Conservation (phyloP, 495 filamentous ascomycete genomes). For the Cudoniella acicularis region DNA sequence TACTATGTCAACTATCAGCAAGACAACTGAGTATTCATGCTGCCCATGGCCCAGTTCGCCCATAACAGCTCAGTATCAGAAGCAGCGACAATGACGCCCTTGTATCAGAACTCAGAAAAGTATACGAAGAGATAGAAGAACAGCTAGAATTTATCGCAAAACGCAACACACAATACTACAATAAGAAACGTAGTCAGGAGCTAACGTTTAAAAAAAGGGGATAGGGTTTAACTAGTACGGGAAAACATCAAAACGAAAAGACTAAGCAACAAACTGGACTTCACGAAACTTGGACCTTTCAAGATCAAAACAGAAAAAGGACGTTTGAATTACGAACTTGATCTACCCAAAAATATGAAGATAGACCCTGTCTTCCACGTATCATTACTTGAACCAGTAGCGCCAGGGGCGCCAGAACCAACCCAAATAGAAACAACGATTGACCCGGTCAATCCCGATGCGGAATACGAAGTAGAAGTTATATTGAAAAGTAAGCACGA, state of each 20-base stretch:
- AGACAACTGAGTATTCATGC: slow-evolving; percentile 16
- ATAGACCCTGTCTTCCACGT: slow-evolving; percentile 11
- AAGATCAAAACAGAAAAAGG: slow-evolving; percentile 13
- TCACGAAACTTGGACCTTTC: slow-evolving; percentile 28
- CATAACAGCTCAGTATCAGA: neutral
- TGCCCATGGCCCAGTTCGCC: slow-evolving; percentile 13
- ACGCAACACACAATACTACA: neutral
- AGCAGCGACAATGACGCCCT: neutral
- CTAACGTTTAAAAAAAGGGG: slow-evolving; percentile 24
- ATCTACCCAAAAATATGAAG: slow-evolving; percentile 8
- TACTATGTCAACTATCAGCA: slow-evolving; percentile 23
- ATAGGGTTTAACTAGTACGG: slow-evolving; percentile 31
- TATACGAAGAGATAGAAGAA: neutral
- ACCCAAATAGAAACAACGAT: slow-evolving; percentile 5
- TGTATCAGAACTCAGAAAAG: neutral
- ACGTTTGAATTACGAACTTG: slow-evolving; percentile 13
- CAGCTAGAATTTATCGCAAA: neutral
- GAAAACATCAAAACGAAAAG: slow-evolving; percentile 32
- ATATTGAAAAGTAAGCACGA: neutral
- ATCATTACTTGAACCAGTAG: neutral
- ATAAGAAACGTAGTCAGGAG: neutral
- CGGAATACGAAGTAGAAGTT: slow-evolving; percentile 16
- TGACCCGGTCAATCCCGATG: slow-evolving; percentile 4
- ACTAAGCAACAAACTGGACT: slow-evolving; percentile 30
- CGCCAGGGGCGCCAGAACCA: neutral